Evolutionary conservation across 2,329 filamentous ascomycete genomes (phyloP).

Genomic region (Tolypocladium ophioglossoides): DNA sequence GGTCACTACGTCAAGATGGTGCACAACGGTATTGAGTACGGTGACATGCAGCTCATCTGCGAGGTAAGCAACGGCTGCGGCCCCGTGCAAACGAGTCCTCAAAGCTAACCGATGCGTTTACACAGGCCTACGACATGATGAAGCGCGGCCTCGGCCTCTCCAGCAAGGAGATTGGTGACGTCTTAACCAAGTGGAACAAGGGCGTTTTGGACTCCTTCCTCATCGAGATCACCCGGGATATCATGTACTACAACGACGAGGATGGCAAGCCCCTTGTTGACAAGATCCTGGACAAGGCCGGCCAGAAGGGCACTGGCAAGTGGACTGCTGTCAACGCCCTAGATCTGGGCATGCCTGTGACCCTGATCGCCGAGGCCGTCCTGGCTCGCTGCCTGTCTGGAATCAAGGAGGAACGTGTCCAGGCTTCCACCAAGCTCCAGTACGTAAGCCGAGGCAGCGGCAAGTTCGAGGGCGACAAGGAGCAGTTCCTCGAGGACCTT

Average conservation of each 20-base stretch:
- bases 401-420: conserved; percentile 85
- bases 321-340: conserved; percentile 99
- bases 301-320: conserved; percentile 99
- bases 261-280: conserved; percentile 85
- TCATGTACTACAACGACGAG: conserved; percentile 97
- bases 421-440: conserved; percentile 68
- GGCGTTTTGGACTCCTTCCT: conserved; percentile 98
- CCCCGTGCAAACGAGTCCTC: neutral
- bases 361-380: conserved; percentile 93
- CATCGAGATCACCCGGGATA: conserved; percentile 97
- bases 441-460: conserved; percentile 60
- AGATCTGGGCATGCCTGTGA: conserved; percentile 97
- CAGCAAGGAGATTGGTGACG: conserved; percentile 92
- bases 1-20: conserved; percentile 99
- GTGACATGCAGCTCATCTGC: conserved; percentile 99
- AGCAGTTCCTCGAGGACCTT: conserved; percentile 90
- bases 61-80: conserved; percentile 54
- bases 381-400: conserved; percentile 89
- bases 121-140: conserved; percentile 96
- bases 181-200: conserved; percentile 95
- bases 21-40: conserved; percentile 99
- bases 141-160: conserved; percentile 88
- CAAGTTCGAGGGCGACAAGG: conserved; percentile 78
- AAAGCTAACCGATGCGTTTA: neutral
- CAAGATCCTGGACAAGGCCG: conserved; percentile 98